These are phyloP conservation scores for Claviceps sp. DNA, from an alignment of 2,329 filamentous ascomycete species.

Conservation along the genomic window DNA sequence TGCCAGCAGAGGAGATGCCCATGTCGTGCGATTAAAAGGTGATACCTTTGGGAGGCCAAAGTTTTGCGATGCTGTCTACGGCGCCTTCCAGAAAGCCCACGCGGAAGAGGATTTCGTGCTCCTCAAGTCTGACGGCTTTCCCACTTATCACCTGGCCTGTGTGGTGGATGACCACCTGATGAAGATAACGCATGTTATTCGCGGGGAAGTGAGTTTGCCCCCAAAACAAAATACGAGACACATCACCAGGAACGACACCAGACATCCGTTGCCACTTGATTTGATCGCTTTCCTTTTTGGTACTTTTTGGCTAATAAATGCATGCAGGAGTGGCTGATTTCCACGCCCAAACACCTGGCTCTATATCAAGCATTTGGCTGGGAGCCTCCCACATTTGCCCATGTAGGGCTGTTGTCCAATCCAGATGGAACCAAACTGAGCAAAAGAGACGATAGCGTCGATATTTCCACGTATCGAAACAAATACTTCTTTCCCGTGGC, in stretches of 20 bases:
- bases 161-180: conserved; percentile 94
- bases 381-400: conserved; percentile 62
- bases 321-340: conserved; percentile 79
- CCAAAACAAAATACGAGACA: neutral
- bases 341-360: conserved; percentile 60
- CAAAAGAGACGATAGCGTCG: conserved; percentile 55
- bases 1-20: conserved; percentile 52
- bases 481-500: conserved; percentile 34
- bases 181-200: conserved; percentile 90
- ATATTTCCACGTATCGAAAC: conserved; percentile 37
- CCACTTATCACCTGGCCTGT: conserved; percentile 95
- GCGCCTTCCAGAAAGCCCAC: conserved; percentile 42
- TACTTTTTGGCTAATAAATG: neutral
- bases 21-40: conserved; percentile 67
- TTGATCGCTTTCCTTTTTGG: neutral
- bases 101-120: conserved; percentile 72
- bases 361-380: conserved; percentile 70
- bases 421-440: conserved; percentile 63
- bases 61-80: conserved; percentile 72
- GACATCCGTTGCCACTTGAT: too few species aligned
- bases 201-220: conserved; percentile 51
- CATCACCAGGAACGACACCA: neutral
- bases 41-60: conserved; percentile 39
- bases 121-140: conserved; percentile 80
- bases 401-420: conserved; percentile 63